Evolutionary conservation across 495 filamentous ascomycete genomes (phyloP).

Genomic region (Penicillium cinerascens): DNA sequence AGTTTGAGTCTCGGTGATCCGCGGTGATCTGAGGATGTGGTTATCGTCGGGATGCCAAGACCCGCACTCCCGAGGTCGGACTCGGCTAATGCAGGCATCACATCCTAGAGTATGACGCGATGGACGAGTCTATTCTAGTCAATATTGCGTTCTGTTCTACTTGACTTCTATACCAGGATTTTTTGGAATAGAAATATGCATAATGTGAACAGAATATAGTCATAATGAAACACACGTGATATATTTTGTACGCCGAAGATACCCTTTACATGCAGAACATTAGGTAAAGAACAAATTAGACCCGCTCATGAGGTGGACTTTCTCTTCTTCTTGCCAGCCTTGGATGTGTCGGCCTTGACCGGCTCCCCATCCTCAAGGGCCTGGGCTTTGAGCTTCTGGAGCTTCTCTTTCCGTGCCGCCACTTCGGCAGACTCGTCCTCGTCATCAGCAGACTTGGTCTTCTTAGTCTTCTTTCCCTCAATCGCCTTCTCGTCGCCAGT

Average conservation of each 20-base stretch:
- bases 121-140: background rate
- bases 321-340: slow-evolving; percentile 43
- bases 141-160: background rate
- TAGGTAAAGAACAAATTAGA: slow-evolving; percentile 21
- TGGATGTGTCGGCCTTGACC: slow-evolving; percentile 21
- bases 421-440: slow-evolving; percentile 48
- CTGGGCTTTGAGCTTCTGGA: slow-evolving; percentile 51
- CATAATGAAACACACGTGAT: slow-evolving; percentile 25
- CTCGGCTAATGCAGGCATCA: slow-evolving; percentile 38
- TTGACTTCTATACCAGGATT: background rate
- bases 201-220: background rate
- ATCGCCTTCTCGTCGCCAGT: slow-evolving; percentile 54
- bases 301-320: slow-evolving; percentile 40
- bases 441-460: slow-evolving; percentile 41
- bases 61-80: slow-evolving; percentile 38
- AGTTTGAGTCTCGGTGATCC: slow-evolving; percentile 27
- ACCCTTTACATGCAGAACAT: slow-evolving; percentile 34
- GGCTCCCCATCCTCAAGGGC: slow-evolving; percentile 40
- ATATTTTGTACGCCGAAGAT: slow-evolving; percentile 40
- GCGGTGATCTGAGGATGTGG: slow-evolving; percentile 30
- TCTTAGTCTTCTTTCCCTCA: slow-evolving; percentile 55
- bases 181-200: background rate
- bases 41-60: slow-evolving; percentile 32
- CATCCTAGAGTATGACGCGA: slow-evolving; percentile 11
- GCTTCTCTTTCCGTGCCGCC: slow-evolving; percentile 57